Evolutionary conservation across 495 filamentous ascomycete species (phyloP).

Genomic region (Penicillium canariense): DNA sequence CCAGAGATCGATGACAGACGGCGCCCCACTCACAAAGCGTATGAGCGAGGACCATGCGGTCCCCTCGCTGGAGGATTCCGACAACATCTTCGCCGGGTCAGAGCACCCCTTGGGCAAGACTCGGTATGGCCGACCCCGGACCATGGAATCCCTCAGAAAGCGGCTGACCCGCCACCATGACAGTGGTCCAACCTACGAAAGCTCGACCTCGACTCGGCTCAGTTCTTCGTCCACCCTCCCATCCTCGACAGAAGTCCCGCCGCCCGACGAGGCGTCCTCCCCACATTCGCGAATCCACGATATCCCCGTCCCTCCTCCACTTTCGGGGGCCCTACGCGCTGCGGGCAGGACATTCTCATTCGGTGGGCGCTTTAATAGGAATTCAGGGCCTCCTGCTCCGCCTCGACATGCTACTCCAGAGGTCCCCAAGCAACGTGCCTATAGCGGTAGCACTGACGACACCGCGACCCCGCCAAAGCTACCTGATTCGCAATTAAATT

Average conservation of each 20-base stretch:
- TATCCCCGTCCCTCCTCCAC: slow-evolving; percentile 52
- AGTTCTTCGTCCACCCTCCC: slow-evolving; percentile 73
- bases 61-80: slow-evolving; percentile 53
- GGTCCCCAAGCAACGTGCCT: slow-evolving; percentile 43
- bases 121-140: slow-evolving; percentile 37
- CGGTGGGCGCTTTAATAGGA: slow-evolving; percentile 46
- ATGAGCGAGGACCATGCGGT: slow-evolving; percentile 38
- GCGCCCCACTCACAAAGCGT: slow-evolving; percentile 40
- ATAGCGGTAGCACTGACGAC: slow-evolving; percentile 58
- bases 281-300: slow-evolving; percentile 52
- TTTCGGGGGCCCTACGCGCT: slow-evolving; percentile 55
- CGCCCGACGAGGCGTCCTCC: slow-evolving; percentile 54
- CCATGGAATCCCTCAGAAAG: slow-evolving; percentile 22
- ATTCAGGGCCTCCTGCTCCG: slow-evolving; percentile 36
- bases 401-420: slow-evolving; percentile 43
- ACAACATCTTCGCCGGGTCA: slow-evolving; percentile 41
- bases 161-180: slow-evolving; percentile 46
- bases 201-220: slow-evolving; percentile 59
- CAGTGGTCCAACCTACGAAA: slow-evolving; percentile 64
- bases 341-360: slow-evolving; percentile 77
- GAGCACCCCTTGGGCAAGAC: slow-evolving; percentile 36
- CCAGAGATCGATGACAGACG: slow-evolving; percentile 49
- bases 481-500: slow-evolving; percentile 53
- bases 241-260: slow-evolving; percentile 63
- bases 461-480: slow-evolving; percentile 71